phyloP scores from a whole-genome alignment of 2,329 filamentous ascomycete genomes.

The Botrytis aclada region DNA sequence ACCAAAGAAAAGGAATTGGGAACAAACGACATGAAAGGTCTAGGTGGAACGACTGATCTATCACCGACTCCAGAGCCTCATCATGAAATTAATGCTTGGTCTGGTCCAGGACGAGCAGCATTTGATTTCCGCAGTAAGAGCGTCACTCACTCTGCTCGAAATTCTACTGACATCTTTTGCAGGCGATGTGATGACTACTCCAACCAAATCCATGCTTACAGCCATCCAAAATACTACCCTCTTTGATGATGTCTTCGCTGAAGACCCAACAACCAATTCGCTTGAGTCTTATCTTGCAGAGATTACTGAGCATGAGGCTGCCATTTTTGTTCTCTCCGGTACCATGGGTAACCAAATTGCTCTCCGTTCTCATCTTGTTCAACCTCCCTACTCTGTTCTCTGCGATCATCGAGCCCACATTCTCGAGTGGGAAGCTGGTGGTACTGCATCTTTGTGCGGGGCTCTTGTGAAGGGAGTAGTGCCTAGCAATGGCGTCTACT shows the following conservation, averaged over 20 bases:
- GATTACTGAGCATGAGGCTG: conserved; percentile 72
- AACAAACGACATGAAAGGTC: conserved; percentile 19
- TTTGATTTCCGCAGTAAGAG: conserved; percentile 39
- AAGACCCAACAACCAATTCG: conserved; percentile 73
- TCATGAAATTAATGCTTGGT: conserved; percentile 33
- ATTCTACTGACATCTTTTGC: conserved; percentile 7
- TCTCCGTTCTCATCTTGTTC: conserved; percentile 70
- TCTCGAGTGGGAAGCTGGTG: conserved; percentile 62
- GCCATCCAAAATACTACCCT: conserved; percentile 74
- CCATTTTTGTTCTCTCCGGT: conserved; percentile 79
- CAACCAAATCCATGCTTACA: conserved; percentile 75
- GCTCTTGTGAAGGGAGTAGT: conserved; percentile 65
- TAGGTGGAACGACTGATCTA: conserved; percentile 24
- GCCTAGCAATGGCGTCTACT: conserved; percentile 66
- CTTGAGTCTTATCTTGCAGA: conserved; percentile 73
- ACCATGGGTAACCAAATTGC: conserved; percentile 94
- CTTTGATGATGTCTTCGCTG: conserved; percentile 78
- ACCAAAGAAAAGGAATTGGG: not conserved
- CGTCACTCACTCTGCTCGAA: not conserved
- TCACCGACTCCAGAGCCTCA: conserved; percentile 18
- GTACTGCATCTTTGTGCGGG: conserved; percentile 65
- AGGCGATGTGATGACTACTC: conserved; percentile 72
- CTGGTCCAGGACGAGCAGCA: conserved; percentile 34
- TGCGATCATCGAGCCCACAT: conserved; percentile 80
- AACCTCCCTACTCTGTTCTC: conserved; percentile 77